phyloP scores from a whole-genome alignment of 2,329 filamentous ascomycete species.

The Scytalidium lignicola region DNA sequence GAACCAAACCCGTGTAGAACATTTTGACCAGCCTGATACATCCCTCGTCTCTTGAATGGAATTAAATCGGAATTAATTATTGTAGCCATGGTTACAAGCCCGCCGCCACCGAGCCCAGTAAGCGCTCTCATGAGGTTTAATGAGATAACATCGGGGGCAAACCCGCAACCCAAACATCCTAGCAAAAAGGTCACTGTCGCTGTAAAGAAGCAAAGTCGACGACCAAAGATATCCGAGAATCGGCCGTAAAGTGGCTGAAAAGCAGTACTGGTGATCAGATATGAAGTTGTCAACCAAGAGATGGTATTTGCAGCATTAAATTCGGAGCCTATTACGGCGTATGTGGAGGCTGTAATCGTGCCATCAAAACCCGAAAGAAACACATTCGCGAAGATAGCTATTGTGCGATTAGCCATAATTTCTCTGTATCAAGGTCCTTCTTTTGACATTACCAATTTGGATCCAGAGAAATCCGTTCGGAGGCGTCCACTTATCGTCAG shows the following conservation, averaged over 20 bases:
- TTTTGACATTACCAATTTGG: slow-evolving; percentile 37
- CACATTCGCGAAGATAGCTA: slow-evolving; percentile 58
- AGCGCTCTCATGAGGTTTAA: slow-evolving; percentile 62
- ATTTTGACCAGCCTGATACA: slow-evolving; percentile 59
- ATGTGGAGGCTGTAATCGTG: slow-evolving; percentile 68
- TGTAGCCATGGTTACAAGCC: slow-evolving; percentile 61
- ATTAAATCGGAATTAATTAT: slow-evolving; percentile 63
- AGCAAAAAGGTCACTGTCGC: slow-evolving; percentile 55
- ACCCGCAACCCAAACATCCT: slow-evolving; percentile 60
- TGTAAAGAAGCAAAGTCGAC: slow-evolving; percentile 59
- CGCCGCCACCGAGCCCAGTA: slow-evolving; percentile 65
- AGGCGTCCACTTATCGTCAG: slow-evolving; percentile 35
- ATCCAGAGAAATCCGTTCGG: slow-evolving; percentile 52
- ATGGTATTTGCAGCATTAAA: slow-evolving; percentile 68
- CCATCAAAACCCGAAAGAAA: slow-evolving; percentile 65
- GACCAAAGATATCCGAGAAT: slow-evolving; percentile 64
- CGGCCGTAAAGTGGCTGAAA: slow-evolving; percentile 69
- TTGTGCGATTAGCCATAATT: not conserved
- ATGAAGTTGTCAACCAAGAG: slow-evolving; percentile 70
- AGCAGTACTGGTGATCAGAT: slow-evolving; percentile 65
- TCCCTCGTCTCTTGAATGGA: slow-evolving; percentile 47
- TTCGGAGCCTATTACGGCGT: slow-evolving; percentile 70
- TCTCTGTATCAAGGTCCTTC: not conserved
- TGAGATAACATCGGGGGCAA: slow-evolving; percentile 51
- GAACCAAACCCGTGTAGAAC: slow-evolving; percentile 57